phyloP scores from a whole-genome alignment of 208 protist genomes.

The Leishmania turanica region DNA sequence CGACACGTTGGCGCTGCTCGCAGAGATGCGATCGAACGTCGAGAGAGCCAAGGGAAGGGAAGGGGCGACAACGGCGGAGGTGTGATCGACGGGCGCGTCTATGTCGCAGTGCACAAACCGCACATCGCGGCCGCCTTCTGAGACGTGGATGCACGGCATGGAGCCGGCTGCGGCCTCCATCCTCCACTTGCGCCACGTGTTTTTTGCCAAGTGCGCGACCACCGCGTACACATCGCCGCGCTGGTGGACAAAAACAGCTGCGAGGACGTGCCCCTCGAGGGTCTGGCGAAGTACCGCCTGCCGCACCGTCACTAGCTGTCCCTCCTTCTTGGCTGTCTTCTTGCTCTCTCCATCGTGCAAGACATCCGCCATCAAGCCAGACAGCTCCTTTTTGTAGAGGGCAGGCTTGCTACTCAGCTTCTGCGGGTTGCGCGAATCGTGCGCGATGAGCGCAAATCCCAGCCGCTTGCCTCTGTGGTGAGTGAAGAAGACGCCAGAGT shows the following conservation, averaged over 20 bases:
- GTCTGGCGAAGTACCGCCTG: conserved; percentile 41
- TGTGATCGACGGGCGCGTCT: conserved; percentile 28
- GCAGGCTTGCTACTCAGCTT: neutral
- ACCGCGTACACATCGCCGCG: conserved; percentile 35
- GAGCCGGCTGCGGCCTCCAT: conserved; percentile 21
- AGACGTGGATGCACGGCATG: conserved; percentile 37
- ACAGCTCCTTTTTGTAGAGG: conserved; percentile 10
- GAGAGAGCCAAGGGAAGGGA: conserved; percentile 53
- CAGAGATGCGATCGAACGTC: conserved; percentile 48
- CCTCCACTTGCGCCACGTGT: conserved; percentile 46
- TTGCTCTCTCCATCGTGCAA: neutral
- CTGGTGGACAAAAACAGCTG: conserved; percentile 26
- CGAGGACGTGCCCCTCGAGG: conserved; percentile 36
- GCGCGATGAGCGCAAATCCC: conserved; percentile 22
- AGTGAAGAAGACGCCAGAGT: conserved; percentile 25
- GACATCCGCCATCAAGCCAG: conserved; percentile 7
- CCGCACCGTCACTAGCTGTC: conserved; percentile 28
- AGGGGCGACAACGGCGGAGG: conserved; percentile 33
- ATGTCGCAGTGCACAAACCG: conserved; percentile 46
- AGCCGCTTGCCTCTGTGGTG: conserved; percentile 10
- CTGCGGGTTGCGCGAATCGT: neutral
- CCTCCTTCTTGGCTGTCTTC: neutral
- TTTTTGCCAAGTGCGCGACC: conserved; percentile 32
- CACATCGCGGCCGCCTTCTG: conserved; percentile 30
- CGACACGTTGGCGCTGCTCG: conserved; percentile 5